Base-by-base conservation (phyloP, 805 yeast species). In the Nakazawaea peltata region DNA sequence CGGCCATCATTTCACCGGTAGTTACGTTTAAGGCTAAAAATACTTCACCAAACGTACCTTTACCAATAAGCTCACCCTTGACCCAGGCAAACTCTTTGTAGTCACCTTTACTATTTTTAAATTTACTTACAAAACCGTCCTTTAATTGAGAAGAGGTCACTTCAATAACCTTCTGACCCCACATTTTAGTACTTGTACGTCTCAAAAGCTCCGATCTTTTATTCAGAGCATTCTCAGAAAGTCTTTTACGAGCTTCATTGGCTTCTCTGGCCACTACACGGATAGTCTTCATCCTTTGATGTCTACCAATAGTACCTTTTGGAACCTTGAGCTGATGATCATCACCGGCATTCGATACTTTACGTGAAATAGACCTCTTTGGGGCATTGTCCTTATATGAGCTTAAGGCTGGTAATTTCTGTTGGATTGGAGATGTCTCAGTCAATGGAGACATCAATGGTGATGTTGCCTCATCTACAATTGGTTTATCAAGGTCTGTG, bases 1-100 rank as follows among this genome's bases (percentile, higher is more conserved):
- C 98, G 0, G 99, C 99, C 63, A 92, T 81, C 95, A 92, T 87
- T 50, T 92, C 99, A 36, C 97, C 97, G 0, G 95, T 86, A 1
- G 97, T 92, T 13, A 87, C 88, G 56, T 92, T 92, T 50, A 92
- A 67, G 1, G 95, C 97, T 37, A 92, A 65, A 51, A 71, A 90
- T 1, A 92, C 99, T 25, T 84, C 79, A 8, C 98, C 99, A 64
- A 88, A 92, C 1, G 97, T 88, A 0, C 99, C 99, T 40, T 85
- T 76, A 0, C 99, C 99, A 39, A 92, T 86, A 43, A 92, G 65
- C 50, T 88, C 97, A 67, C 99, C 99, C 52, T 86, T 86, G 33
- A 94, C 81, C 99, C 99, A 92, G 0, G 94, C 94, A 61, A 87
- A 90, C 57, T 88, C 94, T 48, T 77, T 82, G 51, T 73, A 71